Percentiles rank a stretch among this genome's conserved stretches.
Conservation (phyloP, 495 filamentous ascomycete species). For the Xylaria scruposa region DNA sequence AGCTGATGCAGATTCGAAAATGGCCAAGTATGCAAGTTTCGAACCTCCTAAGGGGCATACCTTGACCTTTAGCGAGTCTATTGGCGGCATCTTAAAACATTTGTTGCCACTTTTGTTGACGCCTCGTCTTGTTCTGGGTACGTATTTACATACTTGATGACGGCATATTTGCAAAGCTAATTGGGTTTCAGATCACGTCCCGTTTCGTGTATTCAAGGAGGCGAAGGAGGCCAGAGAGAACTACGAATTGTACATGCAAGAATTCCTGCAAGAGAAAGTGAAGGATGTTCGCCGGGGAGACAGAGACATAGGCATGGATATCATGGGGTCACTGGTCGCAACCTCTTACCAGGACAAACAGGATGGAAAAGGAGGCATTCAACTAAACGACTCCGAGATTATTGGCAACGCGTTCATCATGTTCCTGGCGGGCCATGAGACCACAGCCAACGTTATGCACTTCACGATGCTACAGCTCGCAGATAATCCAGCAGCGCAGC, state of each 20-base stretch:
- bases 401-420: constrained; percentile 76
- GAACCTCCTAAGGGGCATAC: constrained; percentile 59
- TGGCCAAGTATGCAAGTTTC: constrained; percentile 51
- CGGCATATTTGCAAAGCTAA: neutral
- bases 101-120: constrained; percentile 61
- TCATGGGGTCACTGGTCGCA: constrained; percentile 65
- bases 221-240: constrained; percentile 62
- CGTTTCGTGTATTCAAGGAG: constrained; percentile 55
- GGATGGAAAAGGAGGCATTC: constrained; percentile 31
- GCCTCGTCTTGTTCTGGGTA: constrained; percentile 53
- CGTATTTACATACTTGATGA: neutral
- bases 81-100: constrained; percentile 58
- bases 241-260: constrained; percentile 68
- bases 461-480: constrained; percentile 68
- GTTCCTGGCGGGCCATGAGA: constrained; percentile 75
- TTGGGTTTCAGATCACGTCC: constrained; percentile 45
- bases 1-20: constrained; percentile 46
- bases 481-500: constrained; percentile 61
- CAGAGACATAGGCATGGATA: constrained; percentile 62
- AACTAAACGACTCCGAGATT: constrained; percentile 64
- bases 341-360: constrained; percentile 48
- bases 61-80: constrained; percentile 64
- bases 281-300: constrained; percentile 55
- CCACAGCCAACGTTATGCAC: constrained; percentile 70
- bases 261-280: constrained; percentile 64